Base-by-base conservation (phyloP, 805 yeast genomes). In the Candida piceae region DNA sequence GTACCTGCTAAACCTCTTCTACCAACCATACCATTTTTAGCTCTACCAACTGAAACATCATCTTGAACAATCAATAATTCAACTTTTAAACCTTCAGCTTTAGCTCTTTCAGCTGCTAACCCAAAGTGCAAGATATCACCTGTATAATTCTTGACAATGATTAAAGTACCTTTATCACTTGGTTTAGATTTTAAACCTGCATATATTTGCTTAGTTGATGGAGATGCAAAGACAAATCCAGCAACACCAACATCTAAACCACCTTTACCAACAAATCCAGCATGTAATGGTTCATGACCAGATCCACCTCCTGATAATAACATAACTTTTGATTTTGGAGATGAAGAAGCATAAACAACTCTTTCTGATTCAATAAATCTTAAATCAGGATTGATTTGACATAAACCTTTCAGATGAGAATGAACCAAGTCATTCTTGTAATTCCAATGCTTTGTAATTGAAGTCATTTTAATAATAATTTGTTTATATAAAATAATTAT, bases 101-200 rank as follows among this genome's bases (percentile, higher is more conserved):
- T 81, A 20, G 95, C 90, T 48, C 94, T 70, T 58, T 89, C 97
- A 2, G 83, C 88, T 3, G 95, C 94, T 36, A 90, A 67, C 1
- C 96, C 96, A 62, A 90, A 89, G 62, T 89, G 96, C 37, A 89
- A 64, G 13, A 90, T 80, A 62, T 89, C 97, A 22, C 97, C 97
- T 4, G 97, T 89, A 62, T 89, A 89, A 62, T 90, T 89, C 63
- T 89, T 89, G 29, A 86, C 94, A 33, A 89, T 74, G 27, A 89
- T 64, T 36, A 89, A 61, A 5, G 86, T 80, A 20, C 96, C 96
- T 41, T 72, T 70, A 7, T 67, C 50, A 5, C 73, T 57, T 22
- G 70, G 69, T 22, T 58, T 60, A 10, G 87, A 80, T 46, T 76
- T 76, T 36, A 88, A 62, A 1, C 83, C 87, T 9, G 84, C 74